Conservation (phyloP, 768 basidiomycete genomes). For the Psilocybe cubensis region DNA sequence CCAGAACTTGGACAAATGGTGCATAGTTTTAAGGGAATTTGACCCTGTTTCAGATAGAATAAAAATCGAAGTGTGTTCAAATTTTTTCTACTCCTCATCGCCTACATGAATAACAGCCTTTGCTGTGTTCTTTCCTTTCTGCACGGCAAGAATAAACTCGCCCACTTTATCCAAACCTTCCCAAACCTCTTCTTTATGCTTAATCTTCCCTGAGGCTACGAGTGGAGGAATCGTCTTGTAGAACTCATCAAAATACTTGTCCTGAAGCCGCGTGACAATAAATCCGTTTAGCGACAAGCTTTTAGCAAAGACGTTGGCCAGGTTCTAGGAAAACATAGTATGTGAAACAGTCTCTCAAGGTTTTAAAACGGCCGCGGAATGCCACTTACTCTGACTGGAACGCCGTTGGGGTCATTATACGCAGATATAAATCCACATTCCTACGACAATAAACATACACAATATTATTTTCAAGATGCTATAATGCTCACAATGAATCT, state of each 20-base stretch:
- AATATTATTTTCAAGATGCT: background rate
- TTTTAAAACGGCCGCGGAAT: background rate
- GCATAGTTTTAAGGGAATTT: too few relatives aligned
- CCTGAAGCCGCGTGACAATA: constrained; percentile 31
- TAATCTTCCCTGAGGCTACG: constrained; percentile 49
- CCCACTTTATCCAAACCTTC: constrained; percentile 45
- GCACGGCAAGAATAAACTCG: constrained; percentile 35
- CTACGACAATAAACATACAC: constrained; percentile 16
- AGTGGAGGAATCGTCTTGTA: constrained; percentile 40
- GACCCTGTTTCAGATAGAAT: too few relatives aligned
- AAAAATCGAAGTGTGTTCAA: too few relatives aligned
- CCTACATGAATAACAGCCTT: constrained; percentile 40
- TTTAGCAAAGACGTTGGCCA: constrained; percentile 41
- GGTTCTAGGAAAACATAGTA: constrained; percentile 32
- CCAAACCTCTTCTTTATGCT: constrained; percentile 48
- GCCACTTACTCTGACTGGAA: constrained; percentile 31
- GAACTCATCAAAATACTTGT: constrained; percentile 46
- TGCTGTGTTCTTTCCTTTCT: constrained; percentile 37
- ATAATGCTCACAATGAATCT: constrained; percentile 50
- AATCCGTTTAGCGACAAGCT: constrained; percentile 43
- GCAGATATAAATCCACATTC: constrained; percentile 47
- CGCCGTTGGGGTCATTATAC: constrained; percentile 33
- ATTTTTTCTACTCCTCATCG: constrained; percentile 26
- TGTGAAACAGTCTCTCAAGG: background rate
- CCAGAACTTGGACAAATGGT: too few relatives aligned